Conservation (phyloP, 129 eudicot genomes). For the Pittosporum tobira region DNA sequence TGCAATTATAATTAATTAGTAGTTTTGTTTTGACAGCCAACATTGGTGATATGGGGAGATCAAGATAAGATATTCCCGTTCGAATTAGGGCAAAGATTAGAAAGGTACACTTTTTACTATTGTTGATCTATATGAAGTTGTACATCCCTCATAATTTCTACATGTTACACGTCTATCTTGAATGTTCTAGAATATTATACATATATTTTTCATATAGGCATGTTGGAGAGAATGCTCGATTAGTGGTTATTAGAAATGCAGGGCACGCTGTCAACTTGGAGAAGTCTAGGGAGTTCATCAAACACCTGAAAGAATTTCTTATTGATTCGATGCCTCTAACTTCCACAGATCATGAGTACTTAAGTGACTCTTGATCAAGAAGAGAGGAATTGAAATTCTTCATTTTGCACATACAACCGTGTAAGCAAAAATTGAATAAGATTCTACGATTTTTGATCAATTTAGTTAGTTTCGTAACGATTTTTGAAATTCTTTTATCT, state of each 20-base stretch:
- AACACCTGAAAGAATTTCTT: constrained; percentile 61
- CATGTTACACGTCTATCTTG: background rate
- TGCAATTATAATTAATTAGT: no score
- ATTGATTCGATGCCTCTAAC: constrained; percentile 8
- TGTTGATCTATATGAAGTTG: background rate
- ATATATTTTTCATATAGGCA: constrained; percentile 36
- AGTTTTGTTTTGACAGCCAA: constrained; percentile 37
- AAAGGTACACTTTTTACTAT: constrained; percentile 25
- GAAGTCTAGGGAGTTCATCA: constrained; percentile 60
- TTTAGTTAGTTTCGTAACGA: no score
- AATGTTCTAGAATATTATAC: background rate
- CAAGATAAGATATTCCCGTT: constrained; percentile 66
- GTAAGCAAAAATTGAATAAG: no score
- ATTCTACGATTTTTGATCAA: no score
- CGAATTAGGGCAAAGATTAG: constrained; percentile 54
- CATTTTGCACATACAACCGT: no score
- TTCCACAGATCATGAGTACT: no score
- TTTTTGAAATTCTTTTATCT: no score
- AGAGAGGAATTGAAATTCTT: no score
- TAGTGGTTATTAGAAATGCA: constrained; percentile 58
- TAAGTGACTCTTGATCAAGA: no score
- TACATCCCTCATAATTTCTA: no score
- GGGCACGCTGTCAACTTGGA: constrained; percentile 81
- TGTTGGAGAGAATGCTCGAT: constrained; percentile 49
- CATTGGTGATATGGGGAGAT: constrained; percentile 76